Evolutionary conservation across 352 stramenopile species (phyloP).

Genomic region (Blastocystis sp.): DNA sequence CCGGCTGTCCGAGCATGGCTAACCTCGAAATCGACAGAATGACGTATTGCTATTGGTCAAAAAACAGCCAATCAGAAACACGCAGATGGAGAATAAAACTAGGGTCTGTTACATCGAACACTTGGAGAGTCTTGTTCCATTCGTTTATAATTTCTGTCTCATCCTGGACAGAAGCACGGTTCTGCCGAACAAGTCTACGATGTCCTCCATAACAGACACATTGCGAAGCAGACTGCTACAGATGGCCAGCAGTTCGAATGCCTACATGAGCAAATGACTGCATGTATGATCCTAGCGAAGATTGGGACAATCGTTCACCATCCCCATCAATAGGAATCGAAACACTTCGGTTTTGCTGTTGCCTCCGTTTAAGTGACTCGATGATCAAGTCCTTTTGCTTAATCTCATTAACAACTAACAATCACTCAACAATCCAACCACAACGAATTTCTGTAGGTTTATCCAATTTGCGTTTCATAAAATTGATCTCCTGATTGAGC

Average conservation of each 20-base stretch:
- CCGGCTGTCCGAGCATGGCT: neutral
- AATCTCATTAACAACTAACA: conserved; percentile 40
- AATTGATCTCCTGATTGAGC: conserved; percentile 56
- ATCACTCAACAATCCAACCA: neutral
- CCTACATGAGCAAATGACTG: neutral
- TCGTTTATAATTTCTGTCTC: conserved; percentile 56
- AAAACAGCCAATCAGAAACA: neutral
- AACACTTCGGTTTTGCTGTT: neutral
- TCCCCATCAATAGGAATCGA: neutral
- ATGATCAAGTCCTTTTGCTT: conserved; percentile 56
- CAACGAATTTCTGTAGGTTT: conserved; percentile 46
- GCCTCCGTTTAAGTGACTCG: neutral
- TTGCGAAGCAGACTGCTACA: neutral
- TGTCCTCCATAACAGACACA: neutral
- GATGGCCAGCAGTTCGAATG: neutral
- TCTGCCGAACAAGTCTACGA: neutral
- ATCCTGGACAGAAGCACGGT: conserved; percentile 17
- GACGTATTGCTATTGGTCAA: conserved; percentile 11
- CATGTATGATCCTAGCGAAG: conserved; percentile 1
- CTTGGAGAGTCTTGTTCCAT: conserved; percentile 38
- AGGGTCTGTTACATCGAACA: neutral
- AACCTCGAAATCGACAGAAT: conserved; percentile 12
- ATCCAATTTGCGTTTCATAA: conserved; percentile 28
- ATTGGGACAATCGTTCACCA: neutral
- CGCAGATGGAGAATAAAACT: neutral